These are phyloP conservation scores for Byssoonygena ceratinophila DNA, from an alignment of 2,329 filamentous ascomycete species.

Conservation along the genomic window DNA sequence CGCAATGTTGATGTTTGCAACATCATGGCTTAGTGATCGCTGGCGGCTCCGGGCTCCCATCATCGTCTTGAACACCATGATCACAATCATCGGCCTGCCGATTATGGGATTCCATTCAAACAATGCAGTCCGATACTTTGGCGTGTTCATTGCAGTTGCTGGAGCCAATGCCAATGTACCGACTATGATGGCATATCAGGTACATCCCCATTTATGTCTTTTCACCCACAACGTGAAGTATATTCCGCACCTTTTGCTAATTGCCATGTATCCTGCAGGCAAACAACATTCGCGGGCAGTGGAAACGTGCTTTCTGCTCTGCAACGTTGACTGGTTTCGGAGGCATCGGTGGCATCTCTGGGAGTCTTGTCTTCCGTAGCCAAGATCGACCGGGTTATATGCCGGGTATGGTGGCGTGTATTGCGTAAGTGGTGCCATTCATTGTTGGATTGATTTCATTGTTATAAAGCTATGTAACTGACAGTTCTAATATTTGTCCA, in stretches of 20 bases:
- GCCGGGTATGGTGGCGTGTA: slow-evolving; percentile 14
- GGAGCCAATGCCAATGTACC: slow-evolving; percentile 65
- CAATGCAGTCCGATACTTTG: slow-evolving; percentile 52
- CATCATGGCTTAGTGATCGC: slow-evolving; percentile 52
- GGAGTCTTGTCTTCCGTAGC: slow-evolving; percentile 55
- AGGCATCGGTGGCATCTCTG: slow-evolving; percentile 62
- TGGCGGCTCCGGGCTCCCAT: slow-evolving; percentile 54
- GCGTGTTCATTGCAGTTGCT: slow-evolving; percentile 58
- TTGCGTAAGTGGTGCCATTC: slow-evolving; percentile 11
- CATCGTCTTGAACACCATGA: slow-evolving; percentile 51
- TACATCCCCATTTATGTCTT: background rate
- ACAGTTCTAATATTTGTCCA: background rate
- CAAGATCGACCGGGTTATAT: slow-evolving; percentile 15
- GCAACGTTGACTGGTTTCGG: slow-evolving; percentile 63
- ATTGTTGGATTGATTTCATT: background rate
- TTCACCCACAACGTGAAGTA: background rate
- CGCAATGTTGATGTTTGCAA: slow-evolving; percentile 47
- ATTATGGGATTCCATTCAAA: slow-evolving; percentile 54
- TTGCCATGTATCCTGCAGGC: slow-evolving; percentile 29
- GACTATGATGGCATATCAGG: slow-evolving; percentile 58
- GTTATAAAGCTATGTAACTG: background rate
- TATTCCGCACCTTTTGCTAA: background rate
- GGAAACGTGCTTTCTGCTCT: slow-evolving; percentile 67
- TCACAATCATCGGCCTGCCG: slow-evolving; percentile 55
- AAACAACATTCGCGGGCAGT: slow-evolving; percentile 71